Conservation (phyloP, 768 basidiomycete genomes). For the Mrakia hoshinonis region DNA sequence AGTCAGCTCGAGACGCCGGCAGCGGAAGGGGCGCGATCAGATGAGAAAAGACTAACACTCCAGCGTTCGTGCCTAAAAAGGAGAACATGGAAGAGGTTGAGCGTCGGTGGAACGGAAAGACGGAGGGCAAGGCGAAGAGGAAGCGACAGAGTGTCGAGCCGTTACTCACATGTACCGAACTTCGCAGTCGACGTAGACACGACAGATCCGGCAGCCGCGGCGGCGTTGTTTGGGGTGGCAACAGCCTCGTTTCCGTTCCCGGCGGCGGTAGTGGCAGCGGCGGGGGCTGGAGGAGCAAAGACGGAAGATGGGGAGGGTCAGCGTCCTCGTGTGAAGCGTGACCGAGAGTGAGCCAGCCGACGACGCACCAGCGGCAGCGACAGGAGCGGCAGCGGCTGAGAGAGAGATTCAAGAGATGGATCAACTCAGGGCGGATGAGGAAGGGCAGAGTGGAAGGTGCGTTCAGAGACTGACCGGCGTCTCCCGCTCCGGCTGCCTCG, state of each 20-base stretch:
- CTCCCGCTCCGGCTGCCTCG: neutral
- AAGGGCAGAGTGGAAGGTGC: conserved; percentile 14
- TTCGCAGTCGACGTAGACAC: neutral
- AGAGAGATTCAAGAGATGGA: too few relatives aligned
- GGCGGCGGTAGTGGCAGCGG: neutral
- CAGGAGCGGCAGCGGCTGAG: too few relatives aligned
- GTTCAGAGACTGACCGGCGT: neutral
- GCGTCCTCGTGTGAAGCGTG: too few relatives aligned
- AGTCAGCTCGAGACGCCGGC: too few relatives aligned
- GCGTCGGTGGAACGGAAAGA: neutral
- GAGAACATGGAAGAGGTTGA: neutral
- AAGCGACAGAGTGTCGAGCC: too few relatives aligned
- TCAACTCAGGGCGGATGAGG: too few relatives aligned
- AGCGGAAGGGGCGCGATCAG: too few relatives aligned
- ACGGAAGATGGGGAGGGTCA: too few relatives aligned
- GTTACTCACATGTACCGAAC: neutral
- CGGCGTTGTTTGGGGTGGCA: neutral
- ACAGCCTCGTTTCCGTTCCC: neutral
- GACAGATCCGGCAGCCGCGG: neutral
- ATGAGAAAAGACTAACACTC: neutral
- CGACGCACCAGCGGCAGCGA: too few relatives aligned
- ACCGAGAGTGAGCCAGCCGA: too few relatives aligned
- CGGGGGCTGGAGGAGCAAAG: too few relatives aligned
- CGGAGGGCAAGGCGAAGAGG: neutral
- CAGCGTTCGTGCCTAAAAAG: neutral